Base-by-base conservation (phyloP, 345 rosid genomes). In the Hevea brasiliensis region DNA sequence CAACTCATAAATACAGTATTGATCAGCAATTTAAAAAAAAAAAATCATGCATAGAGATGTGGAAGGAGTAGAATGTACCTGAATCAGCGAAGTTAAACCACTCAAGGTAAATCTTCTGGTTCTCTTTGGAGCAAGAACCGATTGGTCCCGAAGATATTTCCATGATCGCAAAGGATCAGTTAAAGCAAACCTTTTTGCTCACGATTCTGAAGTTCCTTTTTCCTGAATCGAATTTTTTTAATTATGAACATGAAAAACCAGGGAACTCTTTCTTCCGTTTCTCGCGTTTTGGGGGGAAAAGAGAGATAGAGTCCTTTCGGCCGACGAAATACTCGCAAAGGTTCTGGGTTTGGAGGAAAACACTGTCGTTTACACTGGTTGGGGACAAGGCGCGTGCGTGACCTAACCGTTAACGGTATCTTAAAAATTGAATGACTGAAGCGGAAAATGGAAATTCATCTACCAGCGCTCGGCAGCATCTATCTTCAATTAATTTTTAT, bases 21-120 rank as follows among this genome's bases (percentile, higher is more conserved):
- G 9, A 37, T 37, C 17, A 53, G 17, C 40, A 24, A 66, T 18
- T 20, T 1, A 58, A 2, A 32, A 56, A 53, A 15, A 58, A 44
- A 15, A 1, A 64, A 44, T 9, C 15, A 42, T 24, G 3, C 14
- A 0, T 3, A 9, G 1, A 53, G 42, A 40, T 55, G 15, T 61
- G n/a, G n/a, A n/a, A 14, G 71, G 58, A 18, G 6, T 35, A 12
- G 2, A 35, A 55, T n/a, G n/a, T 3, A 94, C 96, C 98, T 79
- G 98, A 85, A 85, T 94, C 98, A 12, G 97, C 91, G 73, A 68
- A 85, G 73, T 40, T 79, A 69, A 94, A 94, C 97, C 98, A 92
- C n/a, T 89, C 91, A 73, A 86, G 92, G 78, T 92, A 94, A 84
- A 86, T 88, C 79, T 71, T 72, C 74, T 90, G 93, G 67, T 87